Evolutionary conservation across 495 filamentous ascomycete species (phyloP).

Genomic region (Penicillium canariense): DNA sequence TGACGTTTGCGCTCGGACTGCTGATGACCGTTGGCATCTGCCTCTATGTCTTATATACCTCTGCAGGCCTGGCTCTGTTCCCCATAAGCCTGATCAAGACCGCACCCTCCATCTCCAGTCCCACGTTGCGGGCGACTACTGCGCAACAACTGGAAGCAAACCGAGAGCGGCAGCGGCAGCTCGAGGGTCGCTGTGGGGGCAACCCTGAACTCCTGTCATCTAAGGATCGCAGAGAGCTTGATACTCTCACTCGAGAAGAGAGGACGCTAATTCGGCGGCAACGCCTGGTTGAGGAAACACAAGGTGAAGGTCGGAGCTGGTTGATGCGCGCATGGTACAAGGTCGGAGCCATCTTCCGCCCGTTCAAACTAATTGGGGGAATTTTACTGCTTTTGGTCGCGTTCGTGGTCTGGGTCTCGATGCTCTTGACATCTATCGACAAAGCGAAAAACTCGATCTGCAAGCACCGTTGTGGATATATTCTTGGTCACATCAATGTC

Average conservation of each 20-base stretch:
- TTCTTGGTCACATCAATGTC: slow-evolving; percentile 85
- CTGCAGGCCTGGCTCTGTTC: slow-evolving; percentile 81
- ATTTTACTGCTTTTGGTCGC: slow-evolving; percentile 69
- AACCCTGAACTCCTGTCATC: slow-evolving; percentile 68
- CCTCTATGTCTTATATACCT: slow-evolving; percentile 85
- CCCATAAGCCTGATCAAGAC: slow-evolving; percentile 89
- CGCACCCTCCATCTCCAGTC: slow-evolving; percentile 75
- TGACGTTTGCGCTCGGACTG: slow-evolving; percentile 83
- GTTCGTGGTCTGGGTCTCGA: slow-evolving; percentile 77
- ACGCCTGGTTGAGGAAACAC: slow-evolving; percentile 76
- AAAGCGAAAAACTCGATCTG: slow-evolving; percentile 94
- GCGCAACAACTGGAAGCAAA: slow-evolving; percentile 78
- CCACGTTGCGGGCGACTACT: slow-evolving; percentile 70
- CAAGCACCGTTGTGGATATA: slow-evolving; percentile 87
- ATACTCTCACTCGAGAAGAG: slow-evolving; percentile 83
- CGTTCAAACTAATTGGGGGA: slow-evolving; percentile 83
- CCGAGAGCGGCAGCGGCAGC: slow-evolving; percentile 83
- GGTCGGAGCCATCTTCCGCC: slow-evolving; percentile 71
- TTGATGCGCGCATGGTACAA: slow-evolving; percentile 73
- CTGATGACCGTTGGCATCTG: slow-evolving; percentile 81
- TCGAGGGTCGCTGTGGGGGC: slow-evolving; percentile 82
- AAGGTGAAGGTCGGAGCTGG: slow-evolving; percentile 67
- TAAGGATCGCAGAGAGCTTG: slow-evolving; percentile 86
- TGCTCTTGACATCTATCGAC: slow-evolving; percentile 94
- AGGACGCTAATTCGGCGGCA: slow-evolving; percentile 87